phyloP scores from a whole-genome alignment of 257 asterid genomes.

The Solanum tarijense region DNA sequence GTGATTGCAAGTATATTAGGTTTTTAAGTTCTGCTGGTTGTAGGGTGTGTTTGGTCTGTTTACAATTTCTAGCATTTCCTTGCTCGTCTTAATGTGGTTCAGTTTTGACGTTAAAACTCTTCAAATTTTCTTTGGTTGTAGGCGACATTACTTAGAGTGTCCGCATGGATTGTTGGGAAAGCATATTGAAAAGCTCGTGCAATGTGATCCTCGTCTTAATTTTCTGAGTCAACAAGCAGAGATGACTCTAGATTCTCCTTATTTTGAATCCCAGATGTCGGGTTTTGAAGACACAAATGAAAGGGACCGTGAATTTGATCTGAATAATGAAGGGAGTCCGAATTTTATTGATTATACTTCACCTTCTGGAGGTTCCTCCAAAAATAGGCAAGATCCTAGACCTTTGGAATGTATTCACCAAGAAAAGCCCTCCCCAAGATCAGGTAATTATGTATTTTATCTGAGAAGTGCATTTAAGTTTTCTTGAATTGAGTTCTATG shows the following conservation, averaged over 20 bases:
- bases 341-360: slow-evolving; percentile 59
- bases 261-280: slow-evolving; percentile 50
- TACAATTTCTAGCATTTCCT: not conserved
- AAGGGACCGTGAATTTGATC: slow-evolving; percentile 34
- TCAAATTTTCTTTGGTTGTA: slow-evolving; percentile 8
- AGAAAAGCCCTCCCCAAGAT: slow-evolving; percentile 69
- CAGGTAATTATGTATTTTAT: slow-evolving; percentile 39
- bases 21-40: not conserved
- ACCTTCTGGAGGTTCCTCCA: slow-evolving; percentile 69
- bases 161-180: slow-evolving; percentile 76
- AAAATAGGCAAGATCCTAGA: slow-evolving; percentile 44
- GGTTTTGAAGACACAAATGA: slow-evolving; percentile 47
- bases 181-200: slow-evolving; percentile 87
- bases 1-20: not conserved
- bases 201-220: slow-evolving; percentile 89
- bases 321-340: slow-evolving; percentile 53
- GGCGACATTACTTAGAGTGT: slow-evolving; percentile 87
- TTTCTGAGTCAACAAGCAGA: slow-evolving; percentile 86
- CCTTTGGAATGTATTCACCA: slow-evolving; percentile 38
- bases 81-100: not conserved
- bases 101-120: not conserved
- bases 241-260: slow-evolving; percentile 53
- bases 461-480: not conserved
- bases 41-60: not conserved
- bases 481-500: not conserved